Evolutionary conservation across 768 basidiomycete species (phyloP), one percentile per base, ranked within the genome.

Genomic region (Paxillus ammoniavirescens): DNA sequence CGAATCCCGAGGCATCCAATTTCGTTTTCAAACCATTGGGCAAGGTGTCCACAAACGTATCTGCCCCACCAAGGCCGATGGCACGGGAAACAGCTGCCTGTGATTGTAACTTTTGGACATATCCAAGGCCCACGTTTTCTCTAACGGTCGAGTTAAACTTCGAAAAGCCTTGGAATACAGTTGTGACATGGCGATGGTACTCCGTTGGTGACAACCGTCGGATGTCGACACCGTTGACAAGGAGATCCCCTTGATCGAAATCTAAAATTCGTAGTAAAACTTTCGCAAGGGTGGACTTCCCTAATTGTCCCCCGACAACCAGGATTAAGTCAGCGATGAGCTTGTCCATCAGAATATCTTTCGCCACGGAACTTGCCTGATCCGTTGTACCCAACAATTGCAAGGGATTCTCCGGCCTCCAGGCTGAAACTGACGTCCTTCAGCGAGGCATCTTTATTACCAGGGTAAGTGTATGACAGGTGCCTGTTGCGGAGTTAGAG

Each of bases 41-140:
- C 43, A 93, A 73, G 49, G 81, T 75, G 46, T 82, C 75, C 36
- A 91, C 80, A 38, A 94, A 72, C 14, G 71, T 70, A 48, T 82
- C 82, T 14, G 89, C 91, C 45, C 87, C 87, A 21, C 88, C 91
- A 33, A 89, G 75, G 43, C 75, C 75, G 38, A 93, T 71, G n/a
- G 92, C 91, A 17, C 73, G 71, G 54, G 80, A 74, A 50, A 94
- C 75, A 10, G 82, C 81, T 3, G 74, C 70, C 14, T 77, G 76
- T 48, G 81, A 78, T 35, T 77, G 72, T 57, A 93, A 69, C 59
- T 83, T 80, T 13, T 80, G 79, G 17, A 93, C 81, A 60, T 79
- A 82, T 17, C 93, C 92, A 3, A 94, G 72, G n/a, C 92, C 93
- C 28, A 93, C 84, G 65, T 95, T 95, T 66, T 93, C 89, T 57